phyloP scores from a whole-genome alignment of 495 filamentous ascomycete genomes.

The Beverwykella pulmonaria region DNA sequence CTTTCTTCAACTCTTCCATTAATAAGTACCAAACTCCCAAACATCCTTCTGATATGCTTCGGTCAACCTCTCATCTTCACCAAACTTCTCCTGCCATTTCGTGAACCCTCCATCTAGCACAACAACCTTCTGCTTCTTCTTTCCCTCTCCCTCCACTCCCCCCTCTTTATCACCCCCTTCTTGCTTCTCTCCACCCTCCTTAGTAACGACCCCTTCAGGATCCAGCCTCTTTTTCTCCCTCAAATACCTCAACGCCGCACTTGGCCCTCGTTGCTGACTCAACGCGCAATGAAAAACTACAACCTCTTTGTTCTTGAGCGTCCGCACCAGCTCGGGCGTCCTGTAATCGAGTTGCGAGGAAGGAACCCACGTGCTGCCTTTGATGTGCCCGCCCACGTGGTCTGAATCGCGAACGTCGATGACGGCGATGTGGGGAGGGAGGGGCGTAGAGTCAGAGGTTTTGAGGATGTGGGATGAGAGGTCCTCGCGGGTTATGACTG shows the following conservation, averaged over 20 bases:
- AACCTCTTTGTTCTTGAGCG: conserved; percentile 72
- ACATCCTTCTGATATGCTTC: conserved; percentile 84
- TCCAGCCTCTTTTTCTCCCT: conserved; percentile 61
- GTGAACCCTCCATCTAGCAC: conserved; percentile 87
- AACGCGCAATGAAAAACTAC: conserved; percentile 97
- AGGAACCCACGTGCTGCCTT: conserved; percentile 70
- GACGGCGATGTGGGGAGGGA: conserved; percentile 58
- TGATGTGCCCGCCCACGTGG: conserved; percentile 91
- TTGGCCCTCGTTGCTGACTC: conserved; percentile 81
- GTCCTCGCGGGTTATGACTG: conserved; percentile 25
- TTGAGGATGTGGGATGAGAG: conserved; percentile 23
- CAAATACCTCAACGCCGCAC: conserved; percentile 69
- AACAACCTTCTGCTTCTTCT: conserved; percentile 64
- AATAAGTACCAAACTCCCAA: conserved; percentile 64
- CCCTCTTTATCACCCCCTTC: conserved; percentile 44
- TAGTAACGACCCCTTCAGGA: conserved; percentile 45
- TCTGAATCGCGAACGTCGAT: conserved; percentile 92
- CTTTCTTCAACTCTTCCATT: too few relatives aligned
- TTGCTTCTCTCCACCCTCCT: conserved; percentile 56
- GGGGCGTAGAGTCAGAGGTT: conserved; percentile 1
- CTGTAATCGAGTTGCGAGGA: conserved; percentile 69
- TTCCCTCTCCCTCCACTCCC: conserved; percentile 18
- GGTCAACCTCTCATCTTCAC: conserved; percentile 77
- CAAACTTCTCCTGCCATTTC: conserved; percentile 86
- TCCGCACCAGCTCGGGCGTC: conserved; percentile 79